Evolutionary conservation across 2,329 filamentous ascomycete genomes (phyloP).

Genomic region (Cladosporium sp.): DNA sequence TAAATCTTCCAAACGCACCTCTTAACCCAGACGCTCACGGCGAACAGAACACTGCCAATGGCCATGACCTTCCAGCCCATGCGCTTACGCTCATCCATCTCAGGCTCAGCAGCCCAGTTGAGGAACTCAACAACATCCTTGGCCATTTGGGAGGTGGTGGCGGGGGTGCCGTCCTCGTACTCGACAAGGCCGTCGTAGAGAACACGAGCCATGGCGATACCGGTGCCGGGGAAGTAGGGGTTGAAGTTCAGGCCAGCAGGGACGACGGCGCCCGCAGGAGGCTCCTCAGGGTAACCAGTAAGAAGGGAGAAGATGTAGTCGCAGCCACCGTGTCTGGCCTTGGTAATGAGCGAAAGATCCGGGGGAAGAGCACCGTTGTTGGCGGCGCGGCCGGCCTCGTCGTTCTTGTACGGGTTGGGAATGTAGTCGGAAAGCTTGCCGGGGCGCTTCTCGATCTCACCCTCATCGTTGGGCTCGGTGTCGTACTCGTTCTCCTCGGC

Average conservation of each 20-base stretch:
- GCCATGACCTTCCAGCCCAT: slow-evolving; percentile 97
- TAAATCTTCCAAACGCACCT: slow-evolving; percentile 44
- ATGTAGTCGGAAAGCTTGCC: slow-evolving; percentile 99
- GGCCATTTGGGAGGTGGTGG: slow-evolving; percentile 97
- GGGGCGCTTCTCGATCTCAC: slow-evolving; percentile 95
- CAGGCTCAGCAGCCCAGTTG: slow-evolving; percentile 97
- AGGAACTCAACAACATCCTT: slow-evolving; percentile 99
- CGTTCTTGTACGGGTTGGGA: slow-evolving; percentile 93
- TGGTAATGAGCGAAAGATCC: slow-evolving; percentile 95
- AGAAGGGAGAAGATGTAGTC: slow-evolving; percentile 97
- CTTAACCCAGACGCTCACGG: slow-evolving; percentile 95
- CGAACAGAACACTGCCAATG: slow-evolving; percentile 72
- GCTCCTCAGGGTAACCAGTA: slow-evolving; percentile 95
- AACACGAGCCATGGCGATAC: slow-evolving; percentile 98
- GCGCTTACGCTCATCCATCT: slow-evolving; percentile 99
- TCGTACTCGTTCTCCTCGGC: slow-evolving; percentile 99
- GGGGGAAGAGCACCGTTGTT: slow-evolving; percentile 98
- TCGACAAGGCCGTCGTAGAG: slow-evolving; percentile 96
- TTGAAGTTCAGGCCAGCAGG: slow-evolving; percentile 97
- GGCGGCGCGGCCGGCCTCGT: slow-evolving; percentile 93
- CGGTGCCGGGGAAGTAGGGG: slow-evolving; percentile 98
- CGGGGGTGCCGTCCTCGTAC: slow-evolving; percentile 94
- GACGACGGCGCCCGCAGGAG: slow-evolving; percentile 81
- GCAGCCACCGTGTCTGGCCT: slow-evolving; percentile 95
- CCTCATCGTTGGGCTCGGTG: slow-evolving; percentile 94